Base-by-base conservation (phyloP, 441 rosid species). In the Gossypium gossypioides region DNA sequence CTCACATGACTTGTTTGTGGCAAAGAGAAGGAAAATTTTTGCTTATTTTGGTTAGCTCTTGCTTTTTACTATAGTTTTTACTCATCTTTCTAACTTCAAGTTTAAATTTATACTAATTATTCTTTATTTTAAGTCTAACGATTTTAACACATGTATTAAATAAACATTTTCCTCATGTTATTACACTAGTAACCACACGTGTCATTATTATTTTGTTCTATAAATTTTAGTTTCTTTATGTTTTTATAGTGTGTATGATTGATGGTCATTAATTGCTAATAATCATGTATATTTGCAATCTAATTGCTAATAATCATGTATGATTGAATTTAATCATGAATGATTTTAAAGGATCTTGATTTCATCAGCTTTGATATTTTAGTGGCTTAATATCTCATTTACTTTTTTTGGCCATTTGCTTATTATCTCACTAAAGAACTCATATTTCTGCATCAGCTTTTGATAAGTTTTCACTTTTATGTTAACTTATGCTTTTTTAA, bases 151-250 rank as follows among this genome's bases (percentile, higher is more conserved):
- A 8, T 37, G 44, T 37, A 37, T 37, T 37, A 37, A 37, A 7
- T 37, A 37, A 37, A 37, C 44, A 37, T 8, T 37, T 37, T 37
- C 12, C 44, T 37, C 44, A 37, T 8, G 44, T 37, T 8, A 37
- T 37, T 37, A 1, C 12, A 37, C 12, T 37, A 37, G 3, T 37
- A 37, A 37, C 44, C 44, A 37, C 44, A 37, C 12, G 44, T 37
- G 12, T 8, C 12, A 37, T 37, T 44, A 42, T 58, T 9, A 12
- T 29, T 21, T 18, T 56, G 16, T 56, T 37, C 22, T 12, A 12
- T n/a, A 70, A 37, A 10, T 56, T 37, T 37, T 22, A 70, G 73
- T 58, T 70, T 22, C 66, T 58, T 42, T 67, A 25, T 24, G 21
- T 65, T 44, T 58, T 46, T 65, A 22, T 22, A 48, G 22, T 67